Base-by-base conservation (phyloP, 1,284 basidiomycete species). In the Lignosus rhinocerotis region DNA sequence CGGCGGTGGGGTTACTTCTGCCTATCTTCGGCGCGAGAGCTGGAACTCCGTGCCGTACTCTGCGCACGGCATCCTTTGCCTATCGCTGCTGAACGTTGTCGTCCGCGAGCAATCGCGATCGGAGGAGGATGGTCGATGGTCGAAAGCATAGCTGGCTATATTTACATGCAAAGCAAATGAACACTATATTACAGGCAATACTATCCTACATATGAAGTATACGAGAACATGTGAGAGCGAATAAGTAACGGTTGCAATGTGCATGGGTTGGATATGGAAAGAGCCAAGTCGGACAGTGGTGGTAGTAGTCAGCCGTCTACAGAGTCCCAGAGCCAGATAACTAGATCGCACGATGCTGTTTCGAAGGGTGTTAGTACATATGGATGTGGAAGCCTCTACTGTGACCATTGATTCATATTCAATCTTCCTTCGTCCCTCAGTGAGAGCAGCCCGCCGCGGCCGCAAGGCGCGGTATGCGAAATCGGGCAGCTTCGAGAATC, bases 121-220 rank as follows among this genome's bases (percentile, higher is more conserved):
- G 44, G 32, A 43, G 33, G 39, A 31, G 16, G 41, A 39, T 3
- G n/a, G 54, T 36, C 2, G 31, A n/a, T 42, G 30, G 55, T 43
- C 38, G 51, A 53, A 49, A 47, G 46, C 51, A 51, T 44, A 47
- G 46, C 55, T 39, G 38, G 59, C 58, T 61, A 64, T 62, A 64
- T 64, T 60, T 64, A 64, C 60, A 63, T 59, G 56, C 58, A 62
- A 55, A 63, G 58, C 61, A 53, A 53, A 42, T 5, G 31, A 56
- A 57, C 51, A 54, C 64, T 69, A 69, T 67, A 66, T 65, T 69
- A 69, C 67, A 69, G 45, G 51, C 58, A 65, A 64, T 64, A 60
- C 56, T 69, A 69, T 69, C 60, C 66, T 69, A 69, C 67, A 69
- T 56, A 38, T 50, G 65, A 66, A 66, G 54, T 60, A 55, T 60